phyloP scores from a whole-genome alignment of 2,329 filamentous ascomycete genomes.

The Hymenoscyphus scutula region DNA sequence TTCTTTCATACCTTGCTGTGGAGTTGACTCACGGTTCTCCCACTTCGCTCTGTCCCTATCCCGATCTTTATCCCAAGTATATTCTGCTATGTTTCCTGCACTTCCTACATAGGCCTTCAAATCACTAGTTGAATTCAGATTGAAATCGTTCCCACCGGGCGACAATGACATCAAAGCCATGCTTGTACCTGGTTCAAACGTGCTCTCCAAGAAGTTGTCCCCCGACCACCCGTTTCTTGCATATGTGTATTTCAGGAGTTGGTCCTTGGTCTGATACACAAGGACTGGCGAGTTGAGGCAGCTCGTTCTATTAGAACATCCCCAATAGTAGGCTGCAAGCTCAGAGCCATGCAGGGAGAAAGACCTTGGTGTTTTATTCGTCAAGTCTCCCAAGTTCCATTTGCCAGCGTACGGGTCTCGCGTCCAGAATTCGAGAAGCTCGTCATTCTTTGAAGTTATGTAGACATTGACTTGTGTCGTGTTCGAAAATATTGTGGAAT shows the following conservation, averaged over 20 bases:
- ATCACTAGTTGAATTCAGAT: not conserved
- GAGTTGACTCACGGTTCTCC: not conserved
- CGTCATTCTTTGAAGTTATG: not conserved
- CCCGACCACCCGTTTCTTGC: not conserved
- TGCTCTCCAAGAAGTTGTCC: not conserved
- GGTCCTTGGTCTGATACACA: not conserved
- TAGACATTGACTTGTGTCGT: not conserved
- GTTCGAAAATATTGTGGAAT: not conserved
- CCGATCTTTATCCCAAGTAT: not conserved
- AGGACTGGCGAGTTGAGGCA: not conserved
- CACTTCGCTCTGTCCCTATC: not conserved
- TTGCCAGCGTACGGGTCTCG: not conserved
- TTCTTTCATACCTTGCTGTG: not conserved
- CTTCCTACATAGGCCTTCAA: not conserved
- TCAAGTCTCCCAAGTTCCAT: not conserved
- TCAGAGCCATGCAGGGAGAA: not conserved
- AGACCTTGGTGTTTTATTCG: not conserved
- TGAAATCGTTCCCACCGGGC: not conserved
- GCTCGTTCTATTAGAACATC: not conserved
- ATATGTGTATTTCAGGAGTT: not conserved
- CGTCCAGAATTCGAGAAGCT: conserved; percentile 2
- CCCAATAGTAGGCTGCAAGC: not conserved
- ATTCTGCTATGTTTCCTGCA: not conserved
- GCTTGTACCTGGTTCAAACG: not conserved
- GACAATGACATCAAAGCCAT: not conserved